phyloP scores from a whole-genome alignment of 169 alveolate species.

The Plasmodium cynomolgi region DNA sequence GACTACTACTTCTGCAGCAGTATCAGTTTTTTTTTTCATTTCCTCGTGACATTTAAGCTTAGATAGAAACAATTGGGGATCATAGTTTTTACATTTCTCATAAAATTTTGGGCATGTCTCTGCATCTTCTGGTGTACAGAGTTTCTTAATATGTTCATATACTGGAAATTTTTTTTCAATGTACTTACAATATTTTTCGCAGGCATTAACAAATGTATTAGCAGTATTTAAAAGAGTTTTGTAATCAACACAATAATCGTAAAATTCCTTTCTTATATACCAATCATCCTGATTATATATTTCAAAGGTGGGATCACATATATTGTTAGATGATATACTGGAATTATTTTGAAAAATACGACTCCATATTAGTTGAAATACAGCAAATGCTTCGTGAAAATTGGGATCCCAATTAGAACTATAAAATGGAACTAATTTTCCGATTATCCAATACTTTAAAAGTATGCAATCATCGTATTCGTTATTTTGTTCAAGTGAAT shows the following conservation, averaged over 20 bases:
- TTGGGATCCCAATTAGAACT: background rate
- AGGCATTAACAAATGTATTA: background rate
- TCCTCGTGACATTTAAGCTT: background rate
- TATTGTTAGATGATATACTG: background rate
- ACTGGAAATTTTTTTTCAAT: background rate
- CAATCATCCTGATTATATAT: background rate
- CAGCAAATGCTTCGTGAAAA: background rate
- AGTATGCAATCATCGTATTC: background rate
- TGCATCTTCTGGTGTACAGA: background rate
- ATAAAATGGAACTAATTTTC: no score
- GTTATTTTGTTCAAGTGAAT: background rate
- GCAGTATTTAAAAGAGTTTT: background rate
- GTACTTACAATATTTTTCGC: background rate
- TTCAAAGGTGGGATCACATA: background rate
- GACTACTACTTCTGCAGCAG: background rate
- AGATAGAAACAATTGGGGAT: background rate
- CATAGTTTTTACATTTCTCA: background rate
- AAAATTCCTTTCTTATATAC: background rate
- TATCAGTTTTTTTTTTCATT: background rate
- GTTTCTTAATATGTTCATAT: background rate
- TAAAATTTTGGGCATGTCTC: background rate
- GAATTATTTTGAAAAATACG: no score
- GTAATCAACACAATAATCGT: background rate
- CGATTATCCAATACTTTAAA: background rate
- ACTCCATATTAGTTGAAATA: background rate